These are phyloP conservation scores for Myriosclerotinia curreyana DNA, from an alignment of 2,329 filamentous ascomycete species.

Conservation along the genomic window DNA sequence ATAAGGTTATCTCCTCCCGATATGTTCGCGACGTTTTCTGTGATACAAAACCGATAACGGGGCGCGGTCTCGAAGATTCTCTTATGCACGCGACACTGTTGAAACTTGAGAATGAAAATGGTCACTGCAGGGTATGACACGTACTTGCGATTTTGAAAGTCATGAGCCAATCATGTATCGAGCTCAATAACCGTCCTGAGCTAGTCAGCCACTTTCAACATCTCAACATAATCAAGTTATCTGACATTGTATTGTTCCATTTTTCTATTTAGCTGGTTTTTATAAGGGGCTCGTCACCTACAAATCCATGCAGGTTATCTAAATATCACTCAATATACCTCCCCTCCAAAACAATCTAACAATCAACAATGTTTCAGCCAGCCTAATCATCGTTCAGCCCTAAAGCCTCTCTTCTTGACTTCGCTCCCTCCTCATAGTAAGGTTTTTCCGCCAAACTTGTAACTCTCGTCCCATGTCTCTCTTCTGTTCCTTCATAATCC, in stretches of 20 bases:
- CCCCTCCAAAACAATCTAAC: background rate
- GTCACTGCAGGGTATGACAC: background rate
- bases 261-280: background rate
- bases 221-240: no score
- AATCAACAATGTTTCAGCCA: background rate
- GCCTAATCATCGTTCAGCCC: slow-evolving; percentile 54
- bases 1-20: slow-evolving; percentile 14
- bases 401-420: slow-evolving; percentile 63
- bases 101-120: background rate
- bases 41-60: background rate
- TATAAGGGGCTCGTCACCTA: background rate
- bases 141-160: background rate
- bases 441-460: slow-evolving; percentile 70
- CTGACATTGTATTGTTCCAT: no score
- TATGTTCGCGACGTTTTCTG: background rate
- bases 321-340: background rate
- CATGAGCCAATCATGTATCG: background rate
- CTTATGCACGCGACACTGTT: background rate
- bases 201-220: background rate
- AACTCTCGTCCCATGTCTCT: slow-evolving; percentile 69
- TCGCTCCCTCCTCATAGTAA: slow-evolving; percentile 61
- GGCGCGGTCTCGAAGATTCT: background rate
- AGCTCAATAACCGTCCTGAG: background rate
- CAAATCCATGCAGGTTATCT: background rate
- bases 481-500: slow-evolving; percentile 66